A percentile compares a stretch with the other conserved stretches of the same genome.
These are phyloP conservation scores for Mycena vulgaris DNA, from an alignment of 768 basidiomycete species.

Conservation along the genomic window DNA sequence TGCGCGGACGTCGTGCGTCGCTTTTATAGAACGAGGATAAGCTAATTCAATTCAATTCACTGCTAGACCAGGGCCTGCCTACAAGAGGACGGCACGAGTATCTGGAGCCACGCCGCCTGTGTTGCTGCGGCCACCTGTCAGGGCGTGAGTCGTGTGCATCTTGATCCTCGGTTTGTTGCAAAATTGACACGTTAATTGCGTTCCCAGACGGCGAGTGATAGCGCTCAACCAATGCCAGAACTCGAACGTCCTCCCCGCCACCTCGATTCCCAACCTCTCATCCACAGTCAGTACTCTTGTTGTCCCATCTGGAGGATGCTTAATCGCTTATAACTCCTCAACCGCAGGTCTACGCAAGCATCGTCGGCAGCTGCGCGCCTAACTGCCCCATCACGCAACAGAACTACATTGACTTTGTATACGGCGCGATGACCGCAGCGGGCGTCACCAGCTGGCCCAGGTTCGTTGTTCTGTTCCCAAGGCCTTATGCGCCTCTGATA, in stretches of 20 bases:
- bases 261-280: slow-evolving; percentile 26
- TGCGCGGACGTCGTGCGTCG: slow-evolving; percentile 28
- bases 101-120: slow-evolving; percentile 28
- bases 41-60: not conserved
- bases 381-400: slow-evolving; percentile 40
- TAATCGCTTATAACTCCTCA: not conserved
- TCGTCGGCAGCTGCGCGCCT: slow-evolving; percentile 36
- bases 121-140: slow-evolving; percentile 33
- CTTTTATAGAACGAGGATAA: not conserved
- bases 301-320: not conserved
- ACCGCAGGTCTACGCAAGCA: slow-evolving; percentile 35
- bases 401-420: slow-evolving; percentile 43
- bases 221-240: slow-evolving; percentile 36
- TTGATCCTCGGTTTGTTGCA: not conserved
- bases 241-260: slow-evolving; percentile 9
- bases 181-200: too few species aligned
- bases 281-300: slow-evolving; percentile 8
- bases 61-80: slow-evolving; percentile 26
- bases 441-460: slow-evolving; percentile 21
- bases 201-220: slow-evolving; percentile 25
- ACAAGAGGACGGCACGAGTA: slow-evolving; percentile 12
- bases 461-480: slow-evolving; percentile 11
- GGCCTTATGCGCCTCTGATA: not conserved
- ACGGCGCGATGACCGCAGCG: slow-evolving; percentile 30
- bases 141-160: slow-evolving; percentile 28